Evolutionary conservation across 2,329 filamentous ascomycete genomes (phyloP), one percentile per base, ranked within the genome.

Genomic region (Harringtonia lauricola): DNA sequence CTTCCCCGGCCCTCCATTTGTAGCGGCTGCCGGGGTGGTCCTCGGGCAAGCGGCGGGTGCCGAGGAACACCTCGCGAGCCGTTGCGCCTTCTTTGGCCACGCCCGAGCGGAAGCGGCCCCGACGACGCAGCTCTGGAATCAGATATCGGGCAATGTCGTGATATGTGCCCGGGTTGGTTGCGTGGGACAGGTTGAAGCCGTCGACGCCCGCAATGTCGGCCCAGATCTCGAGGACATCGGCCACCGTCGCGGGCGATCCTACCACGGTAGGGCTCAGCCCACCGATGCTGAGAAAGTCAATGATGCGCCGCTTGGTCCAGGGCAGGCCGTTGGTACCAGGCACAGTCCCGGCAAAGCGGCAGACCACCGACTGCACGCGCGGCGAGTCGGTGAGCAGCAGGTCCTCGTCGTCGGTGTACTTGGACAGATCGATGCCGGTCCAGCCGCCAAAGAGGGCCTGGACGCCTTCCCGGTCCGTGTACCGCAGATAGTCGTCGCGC

Each of bases 251-350:
- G 0, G 81, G 64, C 0, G 79, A 85, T 0, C 83, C 82, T 0
- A 86, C 76, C 3, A 80, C 21, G 30, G 47, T 44, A 17, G 51
- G 46, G 2, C 51, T 50, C 17, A 49, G 41, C 21, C 53, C 53
- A 26, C 53, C 53, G 19, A 55, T 41, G 33, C 37, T 47, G 36
- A 54, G 44, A 36, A 54, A 76, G 52, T 83, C 70, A 0, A 79
- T 81, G 6, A 86, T 71, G 0, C 77, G 83, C 38, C 74, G 67
- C 57, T 85, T 85, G 1, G 81, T 86, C 83, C 83, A 86, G 54
- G 81, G 83, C 0, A 70, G 47, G 41, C 53, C 45, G 29, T 41
- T 35, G 41, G 17, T 39, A 41, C 17, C 46, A 52, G 12, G 39
- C 48, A 15, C 49, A 48, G 13, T n/a, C n/a, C 54, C 53, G 10